These are phyloP conservation scores for Parsonsia alboflavescens DNA, from an alignment of 257 asterid genomes.

Conservation along the genomic window DNA sequence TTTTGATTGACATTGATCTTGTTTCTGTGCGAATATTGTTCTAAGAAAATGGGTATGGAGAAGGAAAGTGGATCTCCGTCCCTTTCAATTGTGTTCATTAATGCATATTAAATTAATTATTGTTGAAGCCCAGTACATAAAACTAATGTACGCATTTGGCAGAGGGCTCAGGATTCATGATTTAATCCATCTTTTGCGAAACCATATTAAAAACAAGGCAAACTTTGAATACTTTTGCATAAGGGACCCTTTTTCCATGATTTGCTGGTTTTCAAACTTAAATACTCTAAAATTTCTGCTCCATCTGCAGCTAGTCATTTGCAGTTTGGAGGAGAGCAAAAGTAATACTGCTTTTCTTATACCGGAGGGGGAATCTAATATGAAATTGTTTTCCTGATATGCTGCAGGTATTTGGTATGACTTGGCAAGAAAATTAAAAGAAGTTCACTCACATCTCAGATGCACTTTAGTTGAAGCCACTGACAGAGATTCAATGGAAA, in stretches of 20 bases:
- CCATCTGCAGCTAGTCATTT: background rate
- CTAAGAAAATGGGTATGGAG: background rate
- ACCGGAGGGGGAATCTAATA: background rate
- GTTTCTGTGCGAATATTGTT: background rate
- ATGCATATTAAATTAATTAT: background rate
- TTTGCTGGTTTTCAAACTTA: background rate
- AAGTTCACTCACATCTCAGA: background rate
- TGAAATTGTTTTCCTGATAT: background rate
- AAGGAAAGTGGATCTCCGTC: background rate
- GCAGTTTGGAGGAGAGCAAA: background rate
- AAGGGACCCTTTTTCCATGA: no score
- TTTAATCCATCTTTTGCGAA: background rate
- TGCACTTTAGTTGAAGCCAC: slow-evolving; percentile 19
- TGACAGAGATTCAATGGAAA: slow-evolving; percentile 32
- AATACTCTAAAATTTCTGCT: background rate
- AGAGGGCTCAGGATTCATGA: background rate
- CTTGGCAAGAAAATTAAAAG: background rate
- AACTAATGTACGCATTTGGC: background rate
- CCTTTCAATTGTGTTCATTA: background rate
- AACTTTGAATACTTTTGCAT: background rate
- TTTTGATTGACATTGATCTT: background rate
- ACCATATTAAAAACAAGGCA: background rate
- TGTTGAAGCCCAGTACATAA: background rate
- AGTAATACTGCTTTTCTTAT: no score
- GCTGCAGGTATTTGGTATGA: slow-evolving; percentile 1